Conservation (phyloP, 192 early-diverging fungal species). For the Coemansia furcata region DNA sequence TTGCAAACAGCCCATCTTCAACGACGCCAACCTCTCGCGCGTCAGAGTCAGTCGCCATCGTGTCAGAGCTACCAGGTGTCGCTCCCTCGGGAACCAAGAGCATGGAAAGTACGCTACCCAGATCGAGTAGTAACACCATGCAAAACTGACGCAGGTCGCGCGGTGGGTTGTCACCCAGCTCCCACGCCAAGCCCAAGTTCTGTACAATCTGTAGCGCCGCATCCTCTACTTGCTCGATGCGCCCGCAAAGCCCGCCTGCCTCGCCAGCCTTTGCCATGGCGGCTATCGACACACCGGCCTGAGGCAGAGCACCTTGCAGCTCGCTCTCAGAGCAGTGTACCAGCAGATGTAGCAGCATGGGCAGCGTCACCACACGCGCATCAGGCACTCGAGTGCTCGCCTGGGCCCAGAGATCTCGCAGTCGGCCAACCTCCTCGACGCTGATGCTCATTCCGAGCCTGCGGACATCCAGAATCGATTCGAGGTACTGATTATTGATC, state of each 20-base stretch:
- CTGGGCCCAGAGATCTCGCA: slow-evolving; percentile 43
- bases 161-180: slow-evolving; percentile 51
- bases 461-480: slow-evolving; percentile 47
- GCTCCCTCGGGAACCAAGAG: slow-evolving; percentile 26
- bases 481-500: slow-evolving; percentile 43
- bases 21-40: slow-evolving; percentile 39
- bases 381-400: slow-evolving; percentile 35
- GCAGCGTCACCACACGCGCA: slow-evolving; percentile 38
- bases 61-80: background rate
- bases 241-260: slow-evolving; percentile 25
- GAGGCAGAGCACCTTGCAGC: slow-evolving; percentile 41
- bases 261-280: slow-evolving; percentile 44
- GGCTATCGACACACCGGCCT: slow-evolving; percentile 43
- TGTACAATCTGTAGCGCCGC: slow-evolving; percentile 53
- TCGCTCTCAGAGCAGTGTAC: slow-evolving; percentile 51
- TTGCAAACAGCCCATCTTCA: slow-evolving; percentile 44
- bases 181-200: slow-evolving; percentile 52
- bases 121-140: slow-evolving; percentile 50
- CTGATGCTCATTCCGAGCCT: slow-evolving; percentile 52
- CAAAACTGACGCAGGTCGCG: slow-evolving; percentile 53
- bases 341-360: slow-evolving; percentile 50
- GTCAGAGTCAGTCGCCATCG: slow-evolving; percentile 18
- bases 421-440: slow-evolving; percentile 32
- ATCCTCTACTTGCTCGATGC: slow-evolving; percentile 52
- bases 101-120: slow-evolving; percentile 47